Percentiles rank a stretch among this genome's conserved stretches.
phyloP scores from a whole-genome alignment of 345 rosid species.

The Pugionium dolabratum region DNA sequence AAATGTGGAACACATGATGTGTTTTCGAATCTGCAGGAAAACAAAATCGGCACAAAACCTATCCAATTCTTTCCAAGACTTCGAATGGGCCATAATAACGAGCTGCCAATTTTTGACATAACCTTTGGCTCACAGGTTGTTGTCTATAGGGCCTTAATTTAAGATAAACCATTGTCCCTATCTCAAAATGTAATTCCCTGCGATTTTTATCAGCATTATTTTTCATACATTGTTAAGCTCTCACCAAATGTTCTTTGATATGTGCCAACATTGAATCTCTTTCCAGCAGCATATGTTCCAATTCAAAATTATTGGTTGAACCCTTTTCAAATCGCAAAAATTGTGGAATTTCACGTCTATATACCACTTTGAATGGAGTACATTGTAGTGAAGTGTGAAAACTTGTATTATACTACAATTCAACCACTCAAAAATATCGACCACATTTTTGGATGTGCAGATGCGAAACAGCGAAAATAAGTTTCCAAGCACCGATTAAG shows the following conservation, averaged over 20 bases:
- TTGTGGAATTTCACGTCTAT: background rate
- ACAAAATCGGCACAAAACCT: no score
- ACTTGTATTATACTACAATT: background rate
- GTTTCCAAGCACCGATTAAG: background rate
- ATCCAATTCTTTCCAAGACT: background rate
- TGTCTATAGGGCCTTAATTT: background rate
- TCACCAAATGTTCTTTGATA: background rate
- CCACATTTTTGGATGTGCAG: background rate
- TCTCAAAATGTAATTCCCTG: background rate
- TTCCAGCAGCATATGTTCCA: background rate
- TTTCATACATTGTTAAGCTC: background rate
- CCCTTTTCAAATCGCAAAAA: background rate
- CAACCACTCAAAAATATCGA: background rate
- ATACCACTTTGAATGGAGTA: background rate
- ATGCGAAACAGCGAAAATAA: background rate
- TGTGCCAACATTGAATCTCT: background rate
- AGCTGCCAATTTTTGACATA: background rate
- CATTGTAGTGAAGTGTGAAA: background rate
- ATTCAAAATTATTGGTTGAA: background rate
- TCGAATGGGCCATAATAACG: background rate
- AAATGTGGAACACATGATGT: no score
- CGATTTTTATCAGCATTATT: background rate
- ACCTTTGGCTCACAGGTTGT: background rate
- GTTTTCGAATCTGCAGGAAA: no score
- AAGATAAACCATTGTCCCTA: background rate